Evolutionary conservation across 345 rosid species (phyloP).

Genomic region (Capsella bursapastoris): DNA sequence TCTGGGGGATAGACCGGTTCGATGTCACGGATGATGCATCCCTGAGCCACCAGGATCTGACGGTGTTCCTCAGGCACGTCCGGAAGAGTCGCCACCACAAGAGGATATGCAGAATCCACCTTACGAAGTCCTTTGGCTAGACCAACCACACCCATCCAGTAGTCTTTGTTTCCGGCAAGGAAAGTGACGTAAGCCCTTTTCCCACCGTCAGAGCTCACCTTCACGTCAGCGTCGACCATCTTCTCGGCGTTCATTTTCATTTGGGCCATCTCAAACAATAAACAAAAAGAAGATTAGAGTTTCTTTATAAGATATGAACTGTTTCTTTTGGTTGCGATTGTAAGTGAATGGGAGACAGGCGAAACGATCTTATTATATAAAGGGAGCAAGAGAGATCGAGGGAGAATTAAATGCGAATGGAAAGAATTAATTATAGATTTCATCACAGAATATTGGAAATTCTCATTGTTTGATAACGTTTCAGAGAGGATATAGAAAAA

Average conservation of each 20-base stretch:
- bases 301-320: not conserved
- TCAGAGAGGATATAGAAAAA: not conserved
- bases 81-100: slow-evolving; percentile 66
- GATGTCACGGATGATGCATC: slow-evolving; percentile 64
- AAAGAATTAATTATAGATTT: not conserved
- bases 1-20: slow-evolving; percentile 62
- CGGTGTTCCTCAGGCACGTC: slow-evolving; percentile 76
- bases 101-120: slow-evolving; percentile 55
- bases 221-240: not conserved
- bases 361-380: not conserved
- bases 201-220: not conserved
- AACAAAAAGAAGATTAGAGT: not conserved
- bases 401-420: not conserved
- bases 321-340: not conserved
- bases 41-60: slow-evolving; percentile 55
- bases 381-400: not conserved
- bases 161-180: slow-evolving; percentile 68
- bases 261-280: not conserved
- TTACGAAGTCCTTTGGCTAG: slow-evolving; percentile 68
- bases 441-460: not conserved
- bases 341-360: not conserved
- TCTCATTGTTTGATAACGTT: not conserved
- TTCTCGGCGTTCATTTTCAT: not conserved
- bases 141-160: slow-evolving; percentile 70
- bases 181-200: slow-evolving; percentile 59